These are phyloP conservation scores for Ogataea sp. DNA, from an alignment of 805 yeast species.

Conservation along the genomic window DNA sequence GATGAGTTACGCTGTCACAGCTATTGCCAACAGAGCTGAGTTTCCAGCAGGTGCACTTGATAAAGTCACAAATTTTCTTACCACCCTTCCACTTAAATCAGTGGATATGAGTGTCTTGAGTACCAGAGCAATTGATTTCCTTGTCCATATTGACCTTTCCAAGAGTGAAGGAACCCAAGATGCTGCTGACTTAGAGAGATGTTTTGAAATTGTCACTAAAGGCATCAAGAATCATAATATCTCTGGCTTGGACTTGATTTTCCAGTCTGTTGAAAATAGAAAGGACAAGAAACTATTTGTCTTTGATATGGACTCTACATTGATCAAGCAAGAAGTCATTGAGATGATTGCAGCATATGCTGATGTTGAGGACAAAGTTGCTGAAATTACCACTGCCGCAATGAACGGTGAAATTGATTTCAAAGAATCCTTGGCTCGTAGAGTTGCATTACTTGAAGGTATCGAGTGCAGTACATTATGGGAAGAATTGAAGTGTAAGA, in stretches of 20 bases:
- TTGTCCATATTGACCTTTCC: constrained; percentile 15
- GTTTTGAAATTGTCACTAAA: constrained; percentile 2
- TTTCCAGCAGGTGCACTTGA: constrained; percentile 14
- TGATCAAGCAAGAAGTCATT: constrained; percentile 93
- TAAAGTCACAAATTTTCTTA: constrained; percentile 18
- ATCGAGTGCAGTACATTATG: constrained; percentile 66
- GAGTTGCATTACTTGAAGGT: constrained; percentile 80
- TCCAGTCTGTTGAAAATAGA: constrained; percentile 30
- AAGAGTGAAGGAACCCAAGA: constrained; percentile 5
- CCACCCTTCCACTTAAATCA: constrained; percentile 20
- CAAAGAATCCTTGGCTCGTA: constrained; percentile 62
- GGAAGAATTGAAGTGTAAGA: constrained; percentile 64
- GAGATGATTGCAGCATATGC: constrained; percentile 94
- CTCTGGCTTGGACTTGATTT: constrained; percentile 31
- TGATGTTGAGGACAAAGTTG: constrained; percentile 79
- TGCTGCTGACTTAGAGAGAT: constrained; percentile 9
- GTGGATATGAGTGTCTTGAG: constrained; percentile 21
- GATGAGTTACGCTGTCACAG: constrained; percentile 23
- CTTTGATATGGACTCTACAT: constrained; percentile 97
- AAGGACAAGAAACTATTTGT: constrained; percentile 54
- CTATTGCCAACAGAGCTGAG: constrained; percentile 17
- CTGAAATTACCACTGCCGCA: constrained; percentile 83
- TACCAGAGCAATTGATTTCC: constrained; percentile 32
- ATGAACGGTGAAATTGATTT: constrained; percentile 97
- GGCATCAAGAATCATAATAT: constrained; percentile 15